Evolutionary conservation across 495 filamentous ascomycete genomes (phyloP).

Genomic region (Penicillium egyptiacum): DNA sequence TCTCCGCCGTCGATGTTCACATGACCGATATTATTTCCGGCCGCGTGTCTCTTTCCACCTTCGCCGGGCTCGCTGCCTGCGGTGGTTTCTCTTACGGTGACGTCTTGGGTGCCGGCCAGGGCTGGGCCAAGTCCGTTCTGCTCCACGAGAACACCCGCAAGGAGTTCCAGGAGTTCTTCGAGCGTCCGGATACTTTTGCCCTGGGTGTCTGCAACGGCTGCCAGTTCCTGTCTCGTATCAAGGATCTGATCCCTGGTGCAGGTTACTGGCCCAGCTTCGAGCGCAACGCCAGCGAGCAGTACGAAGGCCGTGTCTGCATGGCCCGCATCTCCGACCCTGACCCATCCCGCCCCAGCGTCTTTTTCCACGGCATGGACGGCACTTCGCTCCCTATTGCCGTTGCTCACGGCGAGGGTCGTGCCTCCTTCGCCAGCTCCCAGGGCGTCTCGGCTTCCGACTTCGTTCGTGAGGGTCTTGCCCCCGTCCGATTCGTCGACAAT

Average conservation of each 20-base stretch:
- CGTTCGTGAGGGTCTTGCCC: constrained; percentile 63
- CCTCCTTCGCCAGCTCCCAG: constrained; percentile 60
- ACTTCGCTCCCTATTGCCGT: constrained; percentile 82
- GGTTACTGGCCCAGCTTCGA: constrained; percentile 85
- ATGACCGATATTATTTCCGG: constrained; percentile 91
- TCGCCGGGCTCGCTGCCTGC: constrained; percentile 86
- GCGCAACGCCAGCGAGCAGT: constrained; percentile 83
- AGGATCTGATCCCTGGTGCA: constrained; percentile 82
- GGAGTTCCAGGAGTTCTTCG: constrained; percentile 85
- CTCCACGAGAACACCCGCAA: constrained; percentile 72
- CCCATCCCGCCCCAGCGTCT: constrained; percentile 65
- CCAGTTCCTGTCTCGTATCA: constrained; percentile 86
- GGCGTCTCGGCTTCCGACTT: constrained; percentile 45
- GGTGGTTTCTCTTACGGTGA: constrained; percentile 98
- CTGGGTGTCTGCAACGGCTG: constrained; percentile 98
- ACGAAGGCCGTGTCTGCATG: constrained; percentile 89
- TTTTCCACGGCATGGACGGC: constrained; percentile 88
- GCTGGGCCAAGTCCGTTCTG: constrained; percentile 95
- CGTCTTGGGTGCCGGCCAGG: constrained; percentile 89
- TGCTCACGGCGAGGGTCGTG: constrained; percentile 90
- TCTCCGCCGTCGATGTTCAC: constrained; percentile 89
- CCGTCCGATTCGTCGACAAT: constrained; percentile 84
- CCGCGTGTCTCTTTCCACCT: constrained; percentile 71
- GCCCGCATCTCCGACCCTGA: constrained; percentile 70
- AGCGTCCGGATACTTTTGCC: constrained; percentile 83